Conservation (phyloP, 805 yeast genomes). For the Wickerhamiella bombiphila region DNA sequence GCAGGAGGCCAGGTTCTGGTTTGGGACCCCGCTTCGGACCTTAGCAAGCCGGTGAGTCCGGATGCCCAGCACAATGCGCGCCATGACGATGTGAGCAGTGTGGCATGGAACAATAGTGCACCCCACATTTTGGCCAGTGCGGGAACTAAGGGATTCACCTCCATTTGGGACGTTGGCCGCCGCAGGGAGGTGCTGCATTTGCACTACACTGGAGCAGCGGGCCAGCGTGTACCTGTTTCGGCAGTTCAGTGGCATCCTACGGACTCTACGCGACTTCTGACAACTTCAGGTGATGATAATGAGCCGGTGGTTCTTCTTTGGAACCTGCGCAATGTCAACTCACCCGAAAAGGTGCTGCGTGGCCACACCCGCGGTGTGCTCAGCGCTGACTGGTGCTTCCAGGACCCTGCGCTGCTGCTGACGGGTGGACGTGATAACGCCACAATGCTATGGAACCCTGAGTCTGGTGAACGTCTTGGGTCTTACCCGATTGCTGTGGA, state of each 20-base stretch:
- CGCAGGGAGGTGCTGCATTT: constrained; percentile 80
- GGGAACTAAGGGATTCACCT: constrained; percentile 69
- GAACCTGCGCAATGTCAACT: constrained; percentile 88
- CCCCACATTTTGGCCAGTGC: constrained; percentile 84
- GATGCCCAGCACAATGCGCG: constrained; percentile 73
- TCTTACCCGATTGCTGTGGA: constrained; percentile 84
- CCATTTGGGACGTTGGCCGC: constrained; percentile 87
- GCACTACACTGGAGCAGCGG: constrained; percentile 38
- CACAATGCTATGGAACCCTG: constrained; percentile 83
- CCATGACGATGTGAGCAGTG: constrained; percentile 61
- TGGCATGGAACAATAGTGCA: constrained; percentile 79
- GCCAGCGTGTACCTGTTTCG: constrained; percentile 50
- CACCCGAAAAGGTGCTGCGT: constrained; percentile 60
- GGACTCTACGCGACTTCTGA: constrained; percentile 69
- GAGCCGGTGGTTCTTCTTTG: constrained; percentile 68
- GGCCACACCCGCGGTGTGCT: constrained; percentile 85
- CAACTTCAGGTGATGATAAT: constrained; percentile 69
- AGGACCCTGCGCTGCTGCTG: constrained; percentile 61
- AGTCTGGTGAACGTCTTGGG: constrained; percentile 54
- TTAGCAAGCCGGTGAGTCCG: constrained; percentile 32
- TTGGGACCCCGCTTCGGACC: constrained; percentile 66
- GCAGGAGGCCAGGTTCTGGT: constrained; percentile 75
- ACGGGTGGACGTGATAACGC: constrained; percentile 91
- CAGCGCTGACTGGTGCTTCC: constrained; percentile 84
- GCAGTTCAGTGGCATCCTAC: constrained; percentile 91